Base-by-base conservation (phyloP, 176 grass and related monocot species). In the Oryza meridionalis region DNA sequence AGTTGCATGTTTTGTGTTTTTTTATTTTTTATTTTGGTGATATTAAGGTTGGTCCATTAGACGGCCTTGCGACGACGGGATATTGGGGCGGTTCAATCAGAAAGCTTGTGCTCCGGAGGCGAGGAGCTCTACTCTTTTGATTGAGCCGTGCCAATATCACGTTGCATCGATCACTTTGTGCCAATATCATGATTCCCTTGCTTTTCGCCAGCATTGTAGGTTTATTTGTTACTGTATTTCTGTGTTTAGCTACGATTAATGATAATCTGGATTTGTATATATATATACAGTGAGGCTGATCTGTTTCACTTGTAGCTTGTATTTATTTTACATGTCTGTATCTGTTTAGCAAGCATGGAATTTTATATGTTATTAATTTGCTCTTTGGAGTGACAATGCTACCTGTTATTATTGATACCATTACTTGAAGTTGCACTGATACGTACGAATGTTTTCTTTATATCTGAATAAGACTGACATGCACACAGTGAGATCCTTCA, bases 81-180 rank as follows among this genome's bases (percentile, higher is more conserved):
- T 92, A 65, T 92, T 92, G 84, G 45, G 50, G 77, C 88, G 88
- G 88, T 92, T 92, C 88, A 92, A 92, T 90, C 76, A 69, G 91
- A 92, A 85, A 81, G 80, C 45, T 78, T 78, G 81, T 4, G 88
- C 71, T 77, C 72, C 25, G 11, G 11, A 69, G 7, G 65, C 16
- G 2, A 55, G 66, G 87, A 77, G 88, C 55, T 78, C 81, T 50
- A 72, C 61, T 83, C 82, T 93, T 88, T 85, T 83, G 83, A 90
- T 93, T 93, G 91, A 93, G 91, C 91, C 91, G 91, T 88, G 91
- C 91, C 91, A 93, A 93, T 93, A 93, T 93, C 88, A 88, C 88
- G 82, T 90, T 45, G 17, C 37, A 3, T 70, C 17, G 0, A 7
- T 19, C 19, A 42, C 21, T 32, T 17, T 35, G 9, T n/a, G n/a